A percentile compares a stretch with the other conserved stretches of the same genome.
Conservation (phyloP, 345 rosid species). For the Boechera stricta region DNA sequence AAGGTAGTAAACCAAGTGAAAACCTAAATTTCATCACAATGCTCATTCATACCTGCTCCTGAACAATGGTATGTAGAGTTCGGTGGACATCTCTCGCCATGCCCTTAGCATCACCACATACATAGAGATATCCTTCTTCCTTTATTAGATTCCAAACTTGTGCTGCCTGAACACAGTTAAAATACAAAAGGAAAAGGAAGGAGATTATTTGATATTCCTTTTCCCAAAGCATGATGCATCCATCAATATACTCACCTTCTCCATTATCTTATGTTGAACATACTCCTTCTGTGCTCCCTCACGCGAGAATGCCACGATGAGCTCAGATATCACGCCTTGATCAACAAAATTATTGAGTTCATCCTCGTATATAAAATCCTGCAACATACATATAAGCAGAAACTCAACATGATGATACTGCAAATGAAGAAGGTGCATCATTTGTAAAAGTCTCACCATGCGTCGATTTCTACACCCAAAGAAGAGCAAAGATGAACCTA, state of each 20-base stretch:
- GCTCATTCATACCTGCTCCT: slow-evolving; percentile 62
- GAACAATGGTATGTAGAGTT: slow-evolving; percentile 68
- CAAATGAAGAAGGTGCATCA: background rate
- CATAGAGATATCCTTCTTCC: slow-evolving; percentile 67
- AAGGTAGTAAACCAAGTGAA: background rate
- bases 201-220: background rate
- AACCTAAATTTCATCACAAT: background rate
- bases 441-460: slow-evolving; percentile 54
- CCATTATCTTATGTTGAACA: slow-evolving; percentile 89
- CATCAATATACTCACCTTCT: slow-evolving; percentile 57
- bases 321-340: slow-evolving; percentile 77
- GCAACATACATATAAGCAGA: slow-evolving; percentile 18
- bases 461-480: slow-evolving; percentile 92
- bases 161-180: slow-evolving; percentile 40
- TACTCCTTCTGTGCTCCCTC: slow-evolving; percentile 95
- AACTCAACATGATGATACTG: slow-evolving; percentile 15
- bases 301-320: slow-evolving; percentile 91
- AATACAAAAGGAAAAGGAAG: slow-evolving; percentile 15
- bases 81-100: slow-evolving; percentile 88
- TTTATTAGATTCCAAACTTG: slow-evolving; percentile 45
- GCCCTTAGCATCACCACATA: slow-evolving; percentile 93
- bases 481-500: slow-evolving; percentile 79
- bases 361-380: slow-evolving; percentile 80
- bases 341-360: slow-evolving; percentile 78
- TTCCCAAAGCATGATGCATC: slow-evolving; percentile 12